Conservation (phyloP, 495 filamentous ascomycete genomes). For the Hyaloscypha bicolor region DNA sequence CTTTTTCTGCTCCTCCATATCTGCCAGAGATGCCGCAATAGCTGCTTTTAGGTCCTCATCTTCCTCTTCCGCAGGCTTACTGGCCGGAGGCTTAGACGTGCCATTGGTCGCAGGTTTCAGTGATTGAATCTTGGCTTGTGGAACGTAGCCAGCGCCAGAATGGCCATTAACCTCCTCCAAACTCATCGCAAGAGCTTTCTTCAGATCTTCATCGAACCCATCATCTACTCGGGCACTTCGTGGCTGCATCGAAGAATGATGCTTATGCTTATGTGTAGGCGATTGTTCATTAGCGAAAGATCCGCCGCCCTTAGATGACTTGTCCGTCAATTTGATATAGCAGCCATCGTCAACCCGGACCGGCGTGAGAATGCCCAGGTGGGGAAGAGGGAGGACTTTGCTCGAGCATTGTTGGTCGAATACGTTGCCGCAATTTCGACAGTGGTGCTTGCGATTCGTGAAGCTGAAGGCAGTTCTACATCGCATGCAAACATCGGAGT, state of each 20-base stretch:
- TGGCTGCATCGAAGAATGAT: conserved; percentile 74
- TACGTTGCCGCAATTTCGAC: conserved; percentile 94
- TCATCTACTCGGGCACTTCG: conserved; percentile 83
- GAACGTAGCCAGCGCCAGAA: conserved; percentile 64
- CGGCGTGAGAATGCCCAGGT: conserved; percentile 87
- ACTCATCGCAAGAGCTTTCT: conserved; percentile 92
- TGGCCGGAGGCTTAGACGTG: conserved; percentile 37
- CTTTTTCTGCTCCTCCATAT: conserved; percentile 99
- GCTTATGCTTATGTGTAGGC: conserved; percentile 25
- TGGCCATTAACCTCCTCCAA: conserved; percentile 85
- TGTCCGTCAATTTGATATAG: conserved; percentile 85
- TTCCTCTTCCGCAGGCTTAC: conserved; percentile 69
- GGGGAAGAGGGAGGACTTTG: conserved; percentile 86
- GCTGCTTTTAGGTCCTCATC: conserved; percentile 94
- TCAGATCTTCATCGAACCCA: conserved; percentile 89
- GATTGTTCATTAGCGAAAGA: conserved; percentile 32
- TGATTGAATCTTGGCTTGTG: conserved; percentile 53
- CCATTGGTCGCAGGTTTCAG: conserved; percentile 44
- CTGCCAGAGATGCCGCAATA: conserved; percentile 92
- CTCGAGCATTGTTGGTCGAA: conserved; percentile 92
- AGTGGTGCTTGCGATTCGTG: conserved; percentile 97
- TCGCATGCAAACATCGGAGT: conserved; percentile 98
- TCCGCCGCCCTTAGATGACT: conserved; percentile 45
- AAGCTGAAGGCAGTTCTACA: conserved; percentile 95
- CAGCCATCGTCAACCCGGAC: conserved; percentile 98